These are phyloP conservation scores for Globisporangium paddicum DNA, from an alignment of 352 stramenopile species.

Conservation along the genomic window DNA sequence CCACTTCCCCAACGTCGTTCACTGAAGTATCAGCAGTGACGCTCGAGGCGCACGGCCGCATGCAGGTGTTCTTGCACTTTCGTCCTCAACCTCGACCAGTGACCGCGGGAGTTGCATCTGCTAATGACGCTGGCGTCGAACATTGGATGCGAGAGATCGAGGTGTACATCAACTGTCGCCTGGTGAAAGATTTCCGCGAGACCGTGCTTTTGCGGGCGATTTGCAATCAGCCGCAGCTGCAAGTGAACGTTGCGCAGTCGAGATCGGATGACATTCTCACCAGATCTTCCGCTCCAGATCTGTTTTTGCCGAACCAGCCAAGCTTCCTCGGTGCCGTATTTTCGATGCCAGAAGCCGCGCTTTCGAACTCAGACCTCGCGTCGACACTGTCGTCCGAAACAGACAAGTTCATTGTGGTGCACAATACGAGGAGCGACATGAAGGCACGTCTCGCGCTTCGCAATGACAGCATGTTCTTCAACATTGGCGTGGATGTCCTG, in stretches of 20 bases:
- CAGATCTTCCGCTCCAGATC: constrained; percentile 16
- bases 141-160: constrained; percentile 83
- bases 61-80: constrained; percentile 88
- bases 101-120: background rate
- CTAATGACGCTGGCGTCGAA: constrained; percentile 18
- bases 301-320: constrained; percentile 41
- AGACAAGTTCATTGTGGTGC: constrained; percentile 74
- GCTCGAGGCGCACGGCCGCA: constrained; percentile 53
- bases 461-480: constrained; percentile 88
- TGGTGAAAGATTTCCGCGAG: constrained; percentile 87
- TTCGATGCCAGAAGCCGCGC: constrained; percentile 61
- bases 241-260: constrained; percentile 57
- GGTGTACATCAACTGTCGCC: constrained; percentile 83
- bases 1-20: constrained; percentile 75
- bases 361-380: constrained; percentile 34
- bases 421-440: constrained; percentile 61
- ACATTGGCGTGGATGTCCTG: constrained; percentile 45
- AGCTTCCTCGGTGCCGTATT: constrained; percentile 84
- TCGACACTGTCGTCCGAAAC: constrained; percentile 26
- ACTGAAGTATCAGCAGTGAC: constrained; percentile 79
- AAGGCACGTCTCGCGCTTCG: constrained; percentile 68
- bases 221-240: constrained; percentile 74
- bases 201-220: constrained; percentile 75
- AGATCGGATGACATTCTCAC: constrained; percentile 29
- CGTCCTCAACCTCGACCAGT: constrained; percentile 49